Conservation (phyloP, 2,329 filamentous ascomycete species). For the Thelonectria olida region DNA sequence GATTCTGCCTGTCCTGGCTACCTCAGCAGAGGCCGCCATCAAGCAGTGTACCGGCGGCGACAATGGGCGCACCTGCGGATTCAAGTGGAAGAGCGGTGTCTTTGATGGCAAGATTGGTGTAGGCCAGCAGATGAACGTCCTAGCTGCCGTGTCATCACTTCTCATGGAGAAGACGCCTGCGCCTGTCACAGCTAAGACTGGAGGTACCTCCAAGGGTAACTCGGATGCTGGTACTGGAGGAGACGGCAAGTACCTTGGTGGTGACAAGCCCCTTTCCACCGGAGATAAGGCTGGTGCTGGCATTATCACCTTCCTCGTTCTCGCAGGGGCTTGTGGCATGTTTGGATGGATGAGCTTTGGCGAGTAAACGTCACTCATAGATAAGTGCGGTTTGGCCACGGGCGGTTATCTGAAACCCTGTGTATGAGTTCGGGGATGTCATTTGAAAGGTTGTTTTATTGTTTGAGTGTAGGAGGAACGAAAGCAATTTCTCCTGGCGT, state of each 20-base stretch:
- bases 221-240: conserved; percentile 52
- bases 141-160: conserved; percentile 64
- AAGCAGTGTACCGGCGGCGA: conserved; percentile 63
- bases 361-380: conserved; percentile 28
- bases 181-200: conserved; percentile 57
- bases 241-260: conserved; percentile 46
- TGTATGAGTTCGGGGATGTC: conserved; percentile 23
- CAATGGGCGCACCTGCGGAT: conserved; percentile 60
- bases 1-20: conserved; percentile 62
- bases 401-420: conserved; percentile 5
- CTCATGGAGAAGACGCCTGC: conserved; percentile 53
- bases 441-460: background rate
- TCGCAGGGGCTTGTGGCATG: conserved; percentile 50
- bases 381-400: conserved; percentile 23
- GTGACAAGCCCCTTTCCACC: conserved; percentile 49
- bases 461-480: conserved; percentile 23
- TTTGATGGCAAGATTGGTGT: conserved; percentile 66
- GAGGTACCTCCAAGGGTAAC: conserved; percentile 61
- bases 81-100: conserved; percentile 60
- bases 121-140: conserved; percentile 68
- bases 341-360: conserved; percentile 61
- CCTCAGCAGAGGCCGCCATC: conserved; percentile 63
- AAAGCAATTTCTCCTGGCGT: conserved; percentile 31
- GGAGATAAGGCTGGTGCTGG: conserved; percentile 58
- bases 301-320: conserved; percentile 57